Base-by-base conservation (phyloP, 75 land plant genomes). In the Pinus taeda region DNA sequence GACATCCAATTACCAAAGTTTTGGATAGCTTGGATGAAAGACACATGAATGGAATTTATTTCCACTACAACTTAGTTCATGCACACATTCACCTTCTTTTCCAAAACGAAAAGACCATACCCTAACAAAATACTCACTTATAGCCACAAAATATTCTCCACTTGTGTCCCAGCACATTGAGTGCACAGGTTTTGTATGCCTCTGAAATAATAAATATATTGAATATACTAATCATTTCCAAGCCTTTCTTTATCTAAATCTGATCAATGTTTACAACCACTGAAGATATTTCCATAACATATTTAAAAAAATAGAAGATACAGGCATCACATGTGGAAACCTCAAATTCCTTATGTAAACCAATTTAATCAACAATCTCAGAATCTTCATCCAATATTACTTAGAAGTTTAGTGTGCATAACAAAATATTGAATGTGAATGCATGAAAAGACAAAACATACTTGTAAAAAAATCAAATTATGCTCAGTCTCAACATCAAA, bases 401-500 rank as follows among this genome's bases (percentile, higher is more conserved):
- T 18, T 8, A 6, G 42, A 39, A 2, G 24, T 18, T 26, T 8
- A 6, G 42, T 20, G 0, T 69, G 53, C 22, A 69, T 7, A 42
- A n/a, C 49, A 69, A 9, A 49, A 42, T 12, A 36, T 15, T 12
- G 33, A 72, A 72, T 14, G 61, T 33, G 71, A 60, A 60, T 8
- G 29, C 63, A 24, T 59, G 39, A 59, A n/a, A 37, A 69, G 11
- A 69, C n/a, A 18, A 42, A 42, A 13, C 13, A 7, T 64, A 90
- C 93, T 87, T 87, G 79, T 57, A 91, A 82, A 14, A 83, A 77
- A 20, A 74, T 82, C 9, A 70, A 64, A 12, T 74, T 73, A 26
- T 85, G 77, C 29, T 89, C 89, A 30, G 85, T 58, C 18, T 92
- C 93, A 59, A 87, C 89, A 80, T 91, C 93, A 89, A 89, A 87